phyloP scores from a whole-genome alignment of 75 land plant genomes.

The Cryptomeria japonica region DNA sequence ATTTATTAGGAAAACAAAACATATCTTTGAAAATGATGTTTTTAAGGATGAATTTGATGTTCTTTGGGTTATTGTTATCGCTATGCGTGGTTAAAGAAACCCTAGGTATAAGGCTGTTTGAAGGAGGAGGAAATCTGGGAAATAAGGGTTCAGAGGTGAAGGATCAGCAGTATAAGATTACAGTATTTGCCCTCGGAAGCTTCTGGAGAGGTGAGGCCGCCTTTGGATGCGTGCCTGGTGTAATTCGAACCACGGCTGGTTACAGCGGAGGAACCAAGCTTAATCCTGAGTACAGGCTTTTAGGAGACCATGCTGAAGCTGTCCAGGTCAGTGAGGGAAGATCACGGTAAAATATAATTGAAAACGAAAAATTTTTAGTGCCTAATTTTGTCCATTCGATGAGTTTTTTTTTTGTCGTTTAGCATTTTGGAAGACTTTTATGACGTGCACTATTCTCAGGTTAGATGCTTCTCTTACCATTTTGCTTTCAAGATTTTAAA shows the following conservation, averaged over 20 bases:
- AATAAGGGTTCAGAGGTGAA: not conserved
- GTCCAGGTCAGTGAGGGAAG: slow-evolving; percentile 64
- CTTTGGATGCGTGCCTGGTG: slow-evolving; percentile 90
- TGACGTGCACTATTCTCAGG: too few relatives aligned
- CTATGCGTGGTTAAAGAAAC: not conserved
- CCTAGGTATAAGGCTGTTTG: slow-evolving; percentile 3
- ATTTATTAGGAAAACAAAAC: not conserved
- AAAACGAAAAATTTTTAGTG: not conserved
- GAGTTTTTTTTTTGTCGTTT: not conserved
- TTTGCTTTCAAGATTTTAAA: not conserved
- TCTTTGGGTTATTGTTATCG: not conserved
- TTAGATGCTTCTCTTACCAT: too few relatives aligned
- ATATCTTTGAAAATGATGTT: not conserved
- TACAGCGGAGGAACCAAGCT: slow-evolving; percentile 80
- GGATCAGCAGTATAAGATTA: slow-evolving; percentile 30
- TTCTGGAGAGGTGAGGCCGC: slow-evolving; percentile 97
- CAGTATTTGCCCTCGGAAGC: slow-evolving; percentile 88
- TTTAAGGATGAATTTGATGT: not conserved
- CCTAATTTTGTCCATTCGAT: not conserved
- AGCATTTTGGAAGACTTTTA: not conserved
- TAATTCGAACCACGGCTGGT: slow-evolving; percentile 78
- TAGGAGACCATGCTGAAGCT: slow-evolving; percentile 92
- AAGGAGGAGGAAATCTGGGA: not conserved
- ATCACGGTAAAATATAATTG: not conserved
- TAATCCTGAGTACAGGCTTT: slow-evolving; percentile 79